Base-by-base conservation (phyloP, 1,284 basidiomycete genomes). In the Tylopilus sp. region DNA sequence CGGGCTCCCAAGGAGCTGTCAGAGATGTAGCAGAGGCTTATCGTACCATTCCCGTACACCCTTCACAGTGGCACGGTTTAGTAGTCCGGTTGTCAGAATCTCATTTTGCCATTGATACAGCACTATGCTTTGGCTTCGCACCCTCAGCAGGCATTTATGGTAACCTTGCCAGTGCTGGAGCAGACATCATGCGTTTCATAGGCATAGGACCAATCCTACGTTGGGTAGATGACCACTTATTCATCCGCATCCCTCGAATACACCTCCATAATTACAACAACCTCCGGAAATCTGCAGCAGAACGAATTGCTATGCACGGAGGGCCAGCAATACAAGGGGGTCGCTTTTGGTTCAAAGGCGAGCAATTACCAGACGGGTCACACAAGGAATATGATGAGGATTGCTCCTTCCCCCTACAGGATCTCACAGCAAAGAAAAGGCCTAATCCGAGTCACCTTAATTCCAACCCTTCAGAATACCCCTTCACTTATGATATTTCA, bases 181-280 rank as follows among this genome's bases (percentile, higher is more conserved):
- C 68, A 0, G 78, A 82, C 38, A 73, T n/a, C n/a, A n/a, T n/a
- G n/a, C n/a, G n/a, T n/a, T n/a, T 85, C 2, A 64, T 82, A 0
- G 81, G 82, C 0, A 72, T 84, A 1, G 77, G 79, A 0, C 82
- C 81, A 0, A 52, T 84, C 0, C 59, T 71, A 0, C 74, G 81
- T 57, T 84, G 83, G 82, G 80, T 84, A 0, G 82, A 85, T 59
- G 77, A 84, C 61, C 79, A 81, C 32, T 7, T 81, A 0, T 84
- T 83, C 67, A 47, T 83, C 1, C 65, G 76, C 0, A 72, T 83
- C 0, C 57, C 51, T 6, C 7, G 1, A 1, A 9, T 4, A 6
- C 12, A 38, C 18, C 38, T 60, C 0, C 3, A 5, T 0, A 0
- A 8, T 1, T 65, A 58, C 60, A 63, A 62, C 18, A 1, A 6